Base-by-base conservation (phyloP, 139 green algal species). In the Micractinium conductrix region DNA sequence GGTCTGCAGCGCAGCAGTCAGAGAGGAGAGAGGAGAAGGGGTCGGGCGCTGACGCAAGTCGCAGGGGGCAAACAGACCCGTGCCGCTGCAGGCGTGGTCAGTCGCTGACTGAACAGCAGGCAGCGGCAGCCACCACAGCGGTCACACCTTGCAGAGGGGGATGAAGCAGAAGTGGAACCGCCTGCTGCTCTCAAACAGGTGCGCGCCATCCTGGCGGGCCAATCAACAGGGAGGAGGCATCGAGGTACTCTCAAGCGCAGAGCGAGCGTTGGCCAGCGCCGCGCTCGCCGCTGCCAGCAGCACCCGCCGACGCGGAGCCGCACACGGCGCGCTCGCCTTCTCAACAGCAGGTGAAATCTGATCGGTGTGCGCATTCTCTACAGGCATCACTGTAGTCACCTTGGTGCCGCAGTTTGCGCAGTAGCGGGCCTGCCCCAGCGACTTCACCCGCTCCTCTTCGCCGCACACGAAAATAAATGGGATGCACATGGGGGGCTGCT, bases 101-200 rank as follows among this genome's bases (percentile, higher is more conserved):
- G 38, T 35, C 37, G 12, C 33, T 28, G 9, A 10, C 35, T 44
- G 9, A 44, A 42, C 37, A n/a, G 2, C 19, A 9, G 7, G n/a
- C 26, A 38, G 7, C 63, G n/a, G 21, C n/a, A 7, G 38, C 33
- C 9, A 35, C 60, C 9, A 2, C 26, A 37, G 60, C 53, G 19
- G 6, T 2, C 42, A 10, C 42, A 81, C 74, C 79, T 76, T 84
- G 79, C 79, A 76, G 30, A 76, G 63, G 17, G 79, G 79, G 44
- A 84, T 63, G 45, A 78, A 84, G 63, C 79, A 84, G 63, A 84
- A 78, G 63, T 84, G 79, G 65, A 76, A 84, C 33, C 79, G 79
- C 6, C 30, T 48, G 33, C 26, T 68, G 4, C 43, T 53, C 19
- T 84, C 63, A 63, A 69, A 78, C 21, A 76, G 63, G n/a, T 65